phyloP scores from a whole-genome alignment of 495 filamentous ascomycete genomes.

The Aspergillus asperescens region DNA sequence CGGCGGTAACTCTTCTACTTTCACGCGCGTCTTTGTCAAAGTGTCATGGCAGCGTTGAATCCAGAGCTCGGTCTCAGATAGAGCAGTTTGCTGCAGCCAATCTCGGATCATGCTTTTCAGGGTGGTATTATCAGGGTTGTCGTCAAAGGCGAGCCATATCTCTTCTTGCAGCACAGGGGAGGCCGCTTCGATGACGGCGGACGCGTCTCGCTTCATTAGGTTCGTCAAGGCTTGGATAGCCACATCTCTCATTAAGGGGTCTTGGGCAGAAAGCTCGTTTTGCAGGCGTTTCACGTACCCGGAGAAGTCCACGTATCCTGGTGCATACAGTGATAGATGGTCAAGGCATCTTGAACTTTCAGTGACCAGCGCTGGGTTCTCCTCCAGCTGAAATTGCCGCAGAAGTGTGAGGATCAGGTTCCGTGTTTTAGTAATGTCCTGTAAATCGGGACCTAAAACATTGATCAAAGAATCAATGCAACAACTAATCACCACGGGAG shows the following conservation, averaged over 20 bases:
- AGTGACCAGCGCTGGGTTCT: slow-evolving; percentile 62
- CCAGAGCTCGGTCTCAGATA: slow-evolving; percentile 74
- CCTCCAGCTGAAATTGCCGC: slow-evolving; percentile 74
- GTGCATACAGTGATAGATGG: slow-evolving; percentile 88
- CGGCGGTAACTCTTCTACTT: slow-evolving; percentile 46
- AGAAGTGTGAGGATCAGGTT: slow-evolving; percentile 87
- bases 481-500: slow-evolving; percentile 73
- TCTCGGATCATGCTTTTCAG: slow-evolving; percentile 78
- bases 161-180: slow-evolving; percentile 79
- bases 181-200: slow-evolving; percentile 67
- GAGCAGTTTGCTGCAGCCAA: slow-evolving; percentile 83
- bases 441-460: slow-evolving; percentile 89
- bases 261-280: slow-evolving; percentile 62
- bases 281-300: slow-evolving; percentile 81
- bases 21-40: slow-evolving; percentile 75
- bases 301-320: slow-evolving; percentile 73
- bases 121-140: slow-evolving; percentile 64
- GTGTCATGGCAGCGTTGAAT: slow-evolving; percentile 81
- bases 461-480: slow-evolving; percentile 95
- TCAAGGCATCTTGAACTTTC: slow-evolving; percentile 81
- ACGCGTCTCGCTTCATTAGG: slow-evolving; percentile 86
- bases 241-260: slow-evolving; percentile 64
- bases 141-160: slow-evolving; percentile 83
- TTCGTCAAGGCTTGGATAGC: slow-evolving; percentile 88
- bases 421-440: slow-evolving; percentile 85